Base-by-base conservation (phyloP, 768 basidiomycete species). In the Boletus sp. region DNA sequence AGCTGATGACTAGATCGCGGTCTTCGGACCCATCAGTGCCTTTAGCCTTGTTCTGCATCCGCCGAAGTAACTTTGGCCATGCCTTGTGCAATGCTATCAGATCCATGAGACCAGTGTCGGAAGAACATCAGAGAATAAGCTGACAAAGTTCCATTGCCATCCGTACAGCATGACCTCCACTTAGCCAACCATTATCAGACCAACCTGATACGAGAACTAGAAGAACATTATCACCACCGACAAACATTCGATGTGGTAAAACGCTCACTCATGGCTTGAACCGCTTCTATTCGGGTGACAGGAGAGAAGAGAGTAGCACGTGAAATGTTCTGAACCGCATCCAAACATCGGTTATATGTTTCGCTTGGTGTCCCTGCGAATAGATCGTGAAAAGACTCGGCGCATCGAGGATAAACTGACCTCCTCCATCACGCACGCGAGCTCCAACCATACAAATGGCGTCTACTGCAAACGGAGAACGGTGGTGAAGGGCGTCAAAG, bases 161-260 rank as follows among this genome's bases (percentile, higher is more conserved):
- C 47, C 94, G 82, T 9, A 97, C 93, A n/a, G 95, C 95, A 72
- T 97, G 95, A 10, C 91, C 93, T 10, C 92, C 90, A 60, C 88
- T 93, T 34, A 97, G 70, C 93, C 93, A 95, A n/a, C 92, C 92
- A 63, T 92, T 92, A 61, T 95, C 92, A 17, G 91, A 93, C 88
- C 93, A 98, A 6, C 93, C 93, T 34, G 94, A 89, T 19, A 96
- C 85, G 47, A 97, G 78, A 54, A 95, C 91, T 94, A 54, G 21
- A 44, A 52, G 41, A 41, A 25, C 3, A 45, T 54, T 27, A 56
- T 50, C 48, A 53, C 17, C 10, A 14, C 45, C 2, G 25, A 47
- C n/a, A 54, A 41, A 47, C 40, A n/a, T 19, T 23, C 19, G 21
- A 33, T 14, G 42, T 6, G 25, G 27, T 23, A 37, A n/a, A 54